phyloP scores from a whole-genome alignment of 2,329 filamentous ascomycete genomes.

The Fusarium compactum region DNA sequence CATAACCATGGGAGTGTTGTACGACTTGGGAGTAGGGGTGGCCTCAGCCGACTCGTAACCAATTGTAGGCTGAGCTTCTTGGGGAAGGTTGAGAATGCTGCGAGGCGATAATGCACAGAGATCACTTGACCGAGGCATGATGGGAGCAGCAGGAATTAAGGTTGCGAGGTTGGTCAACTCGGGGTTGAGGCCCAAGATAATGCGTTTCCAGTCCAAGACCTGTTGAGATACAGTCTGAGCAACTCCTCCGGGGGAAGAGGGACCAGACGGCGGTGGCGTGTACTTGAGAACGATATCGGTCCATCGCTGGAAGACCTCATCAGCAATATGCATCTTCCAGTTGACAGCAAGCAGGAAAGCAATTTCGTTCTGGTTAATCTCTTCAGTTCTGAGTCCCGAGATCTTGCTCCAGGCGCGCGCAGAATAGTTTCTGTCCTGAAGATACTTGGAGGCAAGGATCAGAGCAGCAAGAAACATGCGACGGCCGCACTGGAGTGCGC shows the following conservation, averaged over 20 bases:
- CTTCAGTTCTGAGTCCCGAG: constrained; percentile 89
- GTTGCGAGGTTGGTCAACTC: constrained; percentile 70
- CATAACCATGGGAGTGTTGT: constrained; percentile 59
- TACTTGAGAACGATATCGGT: constrained; percentile 91
- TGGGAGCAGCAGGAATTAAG: constrained; percentile 56
- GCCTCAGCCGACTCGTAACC: constrained; percentile 55
- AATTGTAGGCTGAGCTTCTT: constrained; percentile 52
- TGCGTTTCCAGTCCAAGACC: constrained; percentile 67
- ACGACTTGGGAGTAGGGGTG: constrained; percentile 57
- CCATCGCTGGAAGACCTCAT: constrained; percentile 91
- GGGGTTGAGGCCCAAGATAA: constrained; percentile 68
- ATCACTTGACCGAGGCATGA: constrained; percentile 50
- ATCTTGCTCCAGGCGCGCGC: constrained; percentile 99
- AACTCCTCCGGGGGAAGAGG: constrained; percentile 64
- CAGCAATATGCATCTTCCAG: constrained; percentile 95
- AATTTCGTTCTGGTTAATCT: constrained; percentile 98
- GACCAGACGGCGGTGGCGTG: constrained; percentile 74
- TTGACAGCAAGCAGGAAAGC: constrained; percentile 89
- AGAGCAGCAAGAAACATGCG: constrained; percentile 97
- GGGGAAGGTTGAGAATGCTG: constrained; percentile 59
- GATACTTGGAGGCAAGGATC: constrained; percentile 96
- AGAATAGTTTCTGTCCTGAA: constrained; percentile 98
- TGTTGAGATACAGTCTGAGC: constrained; percentile 60
- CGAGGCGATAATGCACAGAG: constrained; percentile 56
- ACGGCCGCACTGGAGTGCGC: constrained; percentile 92